phyloP scores from a whole-genome alignment of 108 stramenopile genomes.

The Cyclotella sp. region DNA sequence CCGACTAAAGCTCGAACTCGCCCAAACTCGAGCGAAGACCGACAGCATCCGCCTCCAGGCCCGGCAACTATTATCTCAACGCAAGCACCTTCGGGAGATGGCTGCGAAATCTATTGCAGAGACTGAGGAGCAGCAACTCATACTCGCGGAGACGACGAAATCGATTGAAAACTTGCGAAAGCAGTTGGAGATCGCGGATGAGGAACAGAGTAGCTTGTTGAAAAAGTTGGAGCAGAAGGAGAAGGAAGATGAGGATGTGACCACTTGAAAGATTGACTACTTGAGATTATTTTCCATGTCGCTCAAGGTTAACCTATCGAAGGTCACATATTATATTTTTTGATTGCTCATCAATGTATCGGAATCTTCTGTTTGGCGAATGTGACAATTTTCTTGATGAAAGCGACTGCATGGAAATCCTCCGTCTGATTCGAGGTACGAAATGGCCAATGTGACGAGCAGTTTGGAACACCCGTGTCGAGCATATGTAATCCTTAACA shows the following conservation, averaged over 20 bases:
- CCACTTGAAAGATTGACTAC: not conserved
- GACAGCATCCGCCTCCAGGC: constrained; percentile 28
- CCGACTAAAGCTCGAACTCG: constrained; percentile 47
- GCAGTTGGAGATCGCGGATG: constrained; percentile 26
- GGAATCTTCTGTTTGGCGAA: too few species aligned
- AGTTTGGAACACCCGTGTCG: too few species aligned
- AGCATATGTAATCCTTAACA: too few species aligned
- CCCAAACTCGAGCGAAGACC: constrained; percentile 44
- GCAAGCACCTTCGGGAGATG: constrained; percentile 19
- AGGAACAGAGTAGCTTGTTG: constrained; percentile 24
- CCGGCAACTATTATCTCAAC: constrained; percentile 32
- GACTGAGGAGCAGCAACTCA: constrained; percentile 32
- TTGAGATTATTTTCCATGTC: not conserved
- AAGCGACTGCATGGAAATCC: too few species aligned
- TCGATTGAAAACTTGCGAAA: constrained; percentile 26
- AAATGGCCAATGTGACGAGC: too few species aligned
- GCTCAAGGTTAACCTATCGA: not conserved
- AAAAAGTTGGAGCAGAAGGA: constrained; percentile 31
- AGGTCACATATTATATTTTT: too few species aligned
- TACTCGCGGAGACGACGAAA: constrained; percentile 30
- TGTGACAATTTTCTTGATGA: too few species aligned
- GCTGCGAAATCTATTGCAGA: constrained; percentile 21
- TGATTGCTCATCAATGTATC: too few species aligned
- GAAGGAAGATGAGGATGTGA: not conserved
- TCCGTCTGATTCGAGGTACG: too few species aligned